Evolutionary conservation across 1,284 basidiomycete genomes (phyloP), one percentile per base, ranked within the genome.

Genomic region (Cryptococcus sp.): DNA sequence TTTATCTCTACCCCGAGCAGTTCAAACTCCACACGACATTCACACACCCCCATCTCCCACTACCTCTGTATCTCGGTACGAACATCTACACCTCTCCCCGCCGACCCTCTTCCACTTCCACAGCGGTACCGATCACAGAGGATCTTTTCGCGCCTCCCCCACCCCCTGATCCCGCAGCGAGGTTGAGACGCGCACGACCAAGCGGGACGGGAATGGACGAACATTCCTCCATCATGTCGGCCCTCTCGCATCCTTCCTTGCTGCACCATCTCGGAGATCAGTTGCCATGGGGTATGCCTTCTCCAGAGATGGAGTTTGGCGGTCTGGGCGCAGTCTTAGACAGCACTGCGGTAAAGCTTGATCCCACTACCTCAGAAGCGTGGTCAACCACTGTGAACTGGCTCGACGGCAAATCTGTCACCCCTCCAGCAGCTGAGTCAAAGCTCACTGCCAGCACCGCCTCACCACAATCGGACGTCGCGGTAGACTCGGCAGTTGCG

Each of bases 1-100:
- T 65, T 35, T 58, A 63, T 15, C 48, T 67, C 7, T 67, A 69
- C 42, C 67, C 67, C 20, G 57, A 60, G 19, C 65, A 64, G 38
- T 58, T 66, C 22, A 61, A 62, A 27, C 47, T 75, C 11, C 71
- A 73, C 60, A 53, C 67, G 16, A 59, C 67, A 13, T 68, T 75
- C 50, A 72, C 66, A 7, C 69, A 69, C 15, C 45, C 63, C 17
- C 64, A 69, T 55, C 62, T 71, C 52, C 73, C 73, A 17, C 62
- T 75, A 15, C 70, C 71, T 22, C 60, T 73, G 11, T 57, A 67
- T 42, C 47, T 70, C 23, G 70, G 69, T 35, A 64, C 67, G 19
- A 52, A 50, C 8, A 60, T 60, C 3, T 68, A 67, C 50, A 64
- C 62, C 25, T 17, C 45, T 11, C 50, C 60, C n/a, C 51, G 57